phyloP scores from a whole-genome alignment of 2,329 filamentous ascomycete genomes.

The Plenodomus lindquistii region DNA sequence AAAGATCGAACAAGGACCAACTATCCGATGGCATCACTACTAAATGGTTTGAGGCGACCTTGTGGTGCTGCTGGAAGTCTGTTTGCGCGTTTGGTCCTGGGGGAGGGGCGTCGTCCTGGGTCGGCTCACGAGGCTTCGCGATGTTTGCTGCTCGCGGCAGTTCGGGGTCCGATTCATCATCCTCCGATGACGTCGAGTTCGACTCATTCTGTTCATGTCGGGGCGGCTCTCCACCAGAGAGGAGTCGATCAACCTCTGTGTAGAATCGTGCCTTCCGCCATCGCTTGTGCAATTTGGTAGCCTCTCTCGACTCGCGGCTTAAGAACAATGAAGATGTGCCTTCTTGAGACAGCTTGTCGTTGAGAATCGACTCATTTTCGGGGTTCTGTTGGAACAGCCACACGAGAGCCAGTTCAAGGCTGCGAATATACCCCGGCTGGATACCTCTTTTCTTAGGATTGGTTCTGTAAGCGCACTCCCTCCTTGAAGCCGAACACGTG shows the following conservation, averaged over 20 bases:
- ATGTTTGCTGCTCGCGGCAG: conserved; percentile 5
- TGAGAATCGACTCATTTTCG: conserved; percentile 62
- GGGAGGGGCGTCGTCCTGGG: not conserved
- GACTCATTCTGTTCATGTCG: conserved; percentile 20
- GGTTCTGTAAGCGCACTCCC: conserved; percentile 71
- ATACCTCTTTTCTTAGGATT: conserved; percentile 77
- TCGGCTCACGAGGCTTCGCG: not conserved
- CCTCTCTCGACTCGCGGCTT: conserved; percentile 57
- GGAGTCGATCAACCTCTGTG: conserved; percentile 64
- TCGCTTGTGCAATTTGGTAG: conserved; percentile 61
- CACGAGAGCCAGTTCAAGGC: conserved; percentile 69
- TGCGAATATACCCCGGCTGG: conserved; percentile 78
- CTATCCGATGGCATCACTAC: conserved; percentile 55
- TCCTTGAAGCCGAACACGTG: conserved; percentile 65
- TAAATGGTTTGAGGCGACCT: not conserved
- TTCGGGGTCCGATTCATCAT: conserved; percentile 32
- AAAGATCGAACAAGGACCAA: conserved; percentile 69
- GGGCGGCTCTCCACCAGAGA: conserved; percentile 54
- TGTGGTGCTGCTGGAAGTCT: not conserved
- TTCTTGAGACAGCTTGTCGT: conserved; percentile 56
- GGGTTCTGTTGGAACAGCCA: conserved; percentile 67
- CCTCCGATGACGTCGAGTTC: conserved; percentile 27
- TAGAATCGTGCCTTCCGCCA: conserved; percentile 68
- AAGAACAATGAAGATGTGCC: conserved; percentile 55
- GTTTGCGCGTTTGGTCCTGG: conserved; percentile 1